phyloP scores from a whole-genome alignment of 176 grass and related monocot species.

The Aegilops speltoides region DNA sequence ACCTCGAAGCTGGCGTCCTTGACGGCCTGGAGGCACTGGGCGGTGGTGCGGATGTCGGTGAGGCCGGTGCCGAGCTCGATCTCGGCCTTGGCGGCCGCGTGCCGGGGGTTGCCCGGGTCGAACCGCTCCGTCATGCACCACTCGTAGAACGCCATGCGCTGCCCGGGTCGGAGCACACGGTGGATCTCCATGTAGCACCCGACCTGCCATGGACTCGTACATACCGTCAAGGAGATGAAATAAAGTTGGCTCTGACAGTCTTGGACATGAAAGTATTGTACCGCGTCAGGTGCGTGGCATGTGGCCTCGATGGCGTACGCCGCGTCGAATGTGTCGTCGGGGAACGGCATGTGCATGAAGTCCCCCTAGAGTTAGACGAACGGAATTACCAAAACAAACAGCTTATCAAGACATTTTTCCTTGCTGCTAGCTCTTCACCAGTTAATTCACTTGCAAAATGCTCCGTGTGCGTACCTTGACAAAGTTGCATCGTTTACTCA shows the following conservation, averaged over 20 bases:
- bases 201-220: background rate
- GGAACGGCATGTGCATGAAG: conserved; percentile 73
- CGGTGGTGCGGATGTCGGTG: conserved; percentile 31
- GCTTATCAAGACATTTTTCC: background rate
- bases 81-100: conserved; percentile 27
- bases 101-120: conserved; percentile 27
- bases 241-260: background rate
- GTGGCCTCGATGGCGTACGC: conserved; percentile 64
- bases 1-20: conserved; percentile 47
- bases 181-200: conserved; percentile 42
- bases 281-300: conserved; percentile 62
- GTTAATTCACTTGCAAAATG: background rate
- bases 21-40: conserved; percentile 37
- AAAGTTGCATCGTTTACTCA: conserved; percentile 53
- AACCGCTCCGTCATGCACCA: conserved; percentile 39
- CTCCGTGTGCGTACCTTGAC: conserved; percentile 40
- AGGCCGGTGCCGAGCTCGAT: conserved; percentile 49
- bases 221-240: background rate
- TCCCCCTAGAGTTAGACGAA: conserved; percentile 40
- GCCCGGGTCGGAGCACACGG: conserved; percentile 38
- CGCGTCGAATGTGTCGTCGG: conserved; percentile 46
- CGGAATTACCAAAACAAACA: conserved; percentile 9
- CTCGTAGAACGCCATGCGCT: conserved; percentile 26
- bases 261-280: background rate
- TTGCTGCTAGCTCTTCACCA: background rate